Base-by-base conservation (phyloP, 2,329 filamentous ascomycete genomes). In the Diaporthe destruens region DNA sequence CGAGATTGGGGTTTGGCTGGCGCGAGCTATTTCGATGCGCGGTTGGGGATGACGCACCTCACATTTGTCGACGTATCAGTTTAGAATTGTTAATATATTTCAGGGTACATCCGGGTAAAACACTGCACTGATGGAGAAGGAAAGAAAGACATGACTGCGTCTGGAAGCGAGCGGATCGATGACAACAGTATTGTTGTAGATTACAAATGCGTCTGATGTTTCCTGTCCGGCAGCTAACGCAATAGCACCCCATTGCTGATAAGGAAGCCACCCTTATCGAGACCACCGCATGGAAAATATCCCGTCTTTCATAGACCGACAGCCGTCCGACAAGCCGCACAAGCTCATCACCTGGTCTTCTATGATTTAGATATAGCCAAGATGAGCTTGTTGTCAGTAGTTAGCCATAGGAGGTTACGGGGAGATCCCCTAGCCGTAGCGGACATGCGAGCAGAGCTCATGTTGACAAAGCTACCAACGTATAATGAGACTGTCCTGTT, bases 181-280 rank as follows among this genome's bases (percentile, higher is more conserved):
- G 71, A 63, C 63, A 72, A 11, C 71, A 56, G 36, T 53, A 72
- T 44, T 61, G 54, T 42, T 56, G 55, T 39, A 59, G 71, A 69
- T 72, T 72, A 72, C 71, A 69, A 72, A 72, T 72, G 59, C 65
- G 42, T 18, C 54, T 56, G 29, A 68, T 32, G 44, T 49, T 66
- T 55, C 32, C 47, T 32, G 20, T 25, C 57, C 57, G 59, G 69
- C 59, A 67, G 47, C 54, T 34, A 63, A 39, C 39, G 53, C 25
- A 32, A 39, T 20, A 44, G 49, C 69, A 32, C 53, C 47, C 69
- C 42, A 72, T 29, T 36, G 54, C 63, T 65, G 72, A 74, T 74
- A 74, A 74, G 72, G 72, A 42, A 74, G 72, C 72, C 59, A 32
- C 25, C 23, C 7, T 66, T 53, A 66, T 66, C 61, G 14, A 65